phyloP scores from a whole-genome alignment of 768 basidiomycete genomes.

The Mycena polygramma region DNA sequence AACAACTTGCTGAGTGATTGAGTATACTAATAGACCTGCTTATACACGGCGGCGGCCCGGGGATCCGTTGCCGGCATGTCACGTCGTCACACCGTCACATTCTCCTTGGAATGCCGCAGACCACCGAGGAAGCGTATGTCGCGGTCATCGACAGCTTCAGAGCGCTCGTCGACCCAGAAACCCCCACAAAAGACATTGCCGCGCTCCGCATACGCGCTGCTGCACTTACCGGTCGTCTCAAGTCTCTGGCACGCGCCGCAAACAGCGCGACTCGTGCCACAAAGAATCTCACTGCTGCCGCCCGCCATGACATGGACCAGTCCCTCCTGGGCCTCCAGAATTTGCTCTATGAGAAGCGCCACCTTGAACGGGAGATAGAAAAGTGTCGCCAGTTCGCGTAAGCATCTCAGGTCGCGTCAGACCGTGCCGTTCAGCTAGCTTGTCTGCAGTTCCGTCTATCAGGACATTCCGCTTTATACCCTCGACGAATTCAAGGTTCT shows the following conservation, averaged over 20 bases:
- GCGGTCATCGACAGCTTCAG: constrained; percentile 72
- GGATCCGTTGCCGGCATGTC: not conserved
- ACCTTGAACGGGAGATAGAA: constrained; percentile 92
- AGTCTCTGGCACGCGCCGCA: constrained; percentile 81
- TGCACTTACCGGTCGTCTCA: constrained; percentile 84
- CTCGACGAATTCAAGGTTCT: constrained; percentile 76
- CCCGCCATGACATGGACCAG: constrained; percentile 91
- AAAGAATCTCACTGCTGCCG: constrained; percentile 82
- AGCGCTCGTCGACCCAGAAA: constrained; percentile 67
- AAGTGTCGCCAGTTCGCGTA: constrained; percentile 94
- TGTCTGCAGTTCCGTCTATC: constrained; percentile 81
- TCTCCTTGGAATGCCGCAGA: constrained; percentile 4
- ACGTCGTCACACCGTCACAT: not conserved
- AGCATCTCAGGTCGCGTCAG: constrained; percentile 46
- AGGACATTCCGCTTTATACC: constrained; percentile 83
- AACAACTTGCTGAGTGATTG: constrained; percentile 1
- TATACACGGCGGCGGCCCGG: not conserved
- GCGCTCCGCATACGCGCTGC: constrained; percentile 75
- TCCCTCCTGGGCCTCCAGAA: constrained; percentile 90
- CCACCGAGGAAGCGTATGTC: constrained; percentile 50
- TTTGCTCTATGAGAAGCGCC: constrained; percentile 88
- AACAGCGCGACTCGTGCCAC: constrained; percentile 75
- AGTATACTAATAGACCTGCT: not conserved
- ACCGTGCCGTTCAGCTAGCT: constrained; percentile 12
- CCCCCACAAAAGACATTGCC: constrained; percentile 60